These are phyloP conservation scores for Arthrocladium fulminans DNA, from an alignment of 2,329 filamentous ascomycete species.

Conservation along the genomic window DNA sequence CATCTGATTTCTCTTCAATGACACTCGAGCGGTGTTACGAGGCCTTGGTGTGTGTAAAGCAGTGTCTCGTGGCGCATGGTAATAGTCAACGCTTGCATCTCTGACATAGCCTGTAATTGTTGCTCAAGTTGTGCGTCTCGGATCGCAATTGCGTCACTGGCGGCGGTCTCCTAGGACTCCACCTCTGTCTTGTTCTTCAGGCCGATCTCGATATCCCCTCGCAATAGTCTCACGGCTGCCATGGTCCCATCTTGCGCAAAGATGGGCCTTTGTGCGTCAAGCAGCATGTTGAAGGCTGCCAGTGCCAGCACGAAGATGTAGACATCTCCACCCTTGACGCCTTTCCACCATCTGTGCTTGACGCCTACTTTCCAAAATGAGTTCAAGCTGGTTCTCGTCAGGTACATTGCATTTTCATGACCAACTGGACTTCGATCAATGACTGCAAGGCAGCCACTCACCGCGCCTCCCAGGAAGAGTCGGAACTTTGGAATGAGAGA, in stretches of 20 bases:
- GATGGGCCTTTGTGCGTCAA: conserved; percentile 16
- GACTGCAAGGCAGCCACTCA: conserved; percentile 78
- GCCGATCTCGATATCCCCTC: conserved; percentile 22
- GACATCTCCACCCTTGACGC: conserved; percentile 73
- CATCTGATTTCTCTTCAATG: too few relatives aligned
- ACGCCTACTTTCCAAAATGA: conserved; percentile 87
- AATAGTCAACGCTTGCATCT: too few relatives aligned
- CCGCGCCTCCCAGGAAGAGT: conserved; percentile 80
- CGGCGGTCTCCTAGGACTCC: background rate
- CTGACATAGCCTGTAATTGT: too few relatives aligned
- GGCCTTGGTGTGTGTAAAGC: too few relatives aligned
- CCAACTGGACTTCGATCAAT: conserved; percentile 49
- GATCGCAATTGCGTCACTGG: background rate
- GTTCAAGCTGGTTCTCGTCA: conserved; percentile 67
- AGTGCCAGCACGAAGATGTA: conserved; percentile 72
- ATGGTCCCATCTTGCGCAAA: conserved; percentile 15
- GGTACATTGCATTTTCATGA: conserved; percentile 66
- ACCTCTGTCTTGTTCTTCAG: conserved; percentile 7
- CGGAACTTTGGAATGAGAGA: conserved; percentile 69
- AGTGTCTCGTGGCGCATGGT: too few relatives aligned
- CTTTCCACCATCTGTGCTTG: conserved; percentile 81
- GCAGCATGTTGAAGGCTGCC: conserved; percentile 36
- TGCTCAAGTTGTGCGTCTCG: too few relatives aligned
- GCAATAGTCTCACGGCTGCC: conserved; percentile 18
- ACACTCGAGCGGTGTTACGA: too few relatives aligned